A percentile compares a stretch with the other conserved stretches of the same genome.
Conservation (phyloP, 768 basidiomycete genomes). For the Hirschioporus abietinus region DNA sequence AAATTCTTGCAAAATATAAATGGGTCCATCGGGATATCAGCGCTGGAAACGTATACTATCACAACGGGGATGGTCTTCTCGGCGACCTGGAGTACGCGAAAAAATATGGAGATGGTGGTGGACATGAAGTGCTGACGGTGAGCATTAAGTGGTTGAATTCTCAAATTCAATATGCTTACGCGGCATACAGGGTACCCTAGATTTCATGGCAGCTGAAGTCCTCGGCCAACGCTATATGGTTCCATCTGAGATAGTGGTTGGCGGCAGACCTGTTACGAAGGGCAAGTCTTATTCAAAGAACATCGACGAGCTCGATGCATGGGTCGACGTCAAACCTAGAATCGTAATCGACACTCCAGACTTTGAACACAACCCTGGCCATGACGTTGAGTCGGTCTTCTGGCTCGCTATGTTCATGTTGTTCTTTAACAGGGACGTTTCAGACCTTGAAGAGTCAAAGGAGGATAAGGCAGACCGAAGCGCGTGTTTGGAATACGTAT, state of each 20-base stretch:
- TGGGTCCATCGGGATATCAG: slow-evolving; percentile 3
- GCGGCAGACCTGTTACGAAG: neutral
- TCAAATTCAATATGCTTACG: neutral
- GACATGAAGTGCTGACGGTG: neutral
- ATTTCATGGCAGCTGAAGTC: slow-evolving; percentile 6
- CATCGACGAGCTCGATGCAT: neutral
- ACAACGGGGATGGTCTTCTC: neutral
- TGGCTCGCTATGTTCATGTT: neutral
- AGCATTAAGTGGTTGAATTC: neutral
- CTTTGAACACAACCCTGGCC: neutral
- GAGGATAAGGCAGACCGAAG: neutral
- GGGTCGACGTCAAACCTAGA: too few species aligned
- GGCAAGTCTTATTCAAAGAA: too few species aligned
- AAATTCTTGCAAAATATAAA: neutral
- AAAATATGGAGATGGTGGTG: neutral
- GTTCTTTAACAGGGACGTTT: neutral
- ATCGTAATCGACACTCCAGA: too few species aligned
- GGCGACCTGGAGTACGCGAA: neutral
- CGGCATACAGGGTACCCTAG: neutral
- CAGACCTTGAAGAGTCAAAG: neutral
- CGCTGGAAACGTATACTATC: neutral
- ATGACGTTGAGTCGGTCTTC: slow-evolving; percentile 1
- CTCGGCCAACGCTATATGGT: neutral
- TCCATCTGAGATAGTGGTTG: neutral
- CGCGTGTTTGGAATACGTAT: neutral